Conservation (phyloP, 805 yeast species). For the Cyberlindnera japonica region DNA sequence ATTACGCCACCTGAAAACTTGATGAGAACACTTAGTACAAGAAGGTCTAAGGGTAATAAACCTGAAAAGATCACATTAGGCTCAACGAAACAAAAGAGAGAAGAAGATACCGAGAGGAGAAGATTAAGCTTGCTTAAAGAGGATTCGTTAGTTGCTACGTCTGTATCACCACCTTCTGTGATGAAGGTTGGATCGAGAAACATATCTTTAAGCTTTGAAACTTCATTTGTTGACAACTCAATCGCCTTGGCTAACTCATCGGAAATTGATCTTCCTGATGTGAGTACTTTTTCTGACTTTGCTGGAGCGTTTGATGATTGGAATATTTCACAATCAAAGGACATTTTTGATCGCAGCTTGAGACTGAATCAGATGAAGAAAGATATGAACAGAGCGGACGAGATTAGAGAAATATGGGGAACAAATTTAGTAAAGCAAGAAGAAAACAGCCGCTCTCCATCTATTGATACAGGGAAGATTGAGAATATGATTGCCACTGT, state of each 20-base stretch:
- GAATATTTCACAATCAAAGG: constrained; percentile 13
- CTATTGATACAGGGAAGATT: constrained; percentile 17
- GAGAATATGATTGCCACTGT: constrained; percentile 15
- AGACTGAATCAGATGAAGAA: constrained; percentile 1
- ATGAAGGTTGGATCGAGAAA: constrained; percentile 22
- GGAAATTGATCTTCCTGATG: constrained; percentile 36
- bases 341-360: constrained; percentile 1
- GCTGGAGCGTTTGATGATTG: constrained; percentile 40
- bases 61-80: constrained; percentile 13
- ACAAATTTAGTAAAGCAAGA: constrained; percentile 5
- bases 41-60: constrained; percentile 16
- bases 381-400: constrained; percentile 1
- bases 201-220: constrained; percentile 16
- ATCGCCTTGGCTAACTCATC: constrained; percentile 9
- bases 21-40: constrained; percentile 20
- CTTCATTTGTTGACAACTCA: constrained; percentile 1
- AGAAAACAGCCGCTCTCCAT: constrained; percentile 7
- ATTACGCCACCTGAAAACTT: constrained; percentile 24
- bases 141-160: constrained; percentile 24
- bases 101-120: constrained; percentile 6
- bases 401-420: constrained; percentile 25
- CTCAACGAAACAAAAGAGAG: constrained; percentile 3
- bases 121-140: constrained; percentile 11
- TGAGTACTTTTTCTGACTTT: constrained; percentile 46
- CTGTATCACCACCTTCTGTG: constrained; percentile 23